These are phyloP conservation scores for Cladosporium sp. DNA, from an alignment of 2,329 filamentous ascomycete species.

Conservation along the genomic window DNA sequence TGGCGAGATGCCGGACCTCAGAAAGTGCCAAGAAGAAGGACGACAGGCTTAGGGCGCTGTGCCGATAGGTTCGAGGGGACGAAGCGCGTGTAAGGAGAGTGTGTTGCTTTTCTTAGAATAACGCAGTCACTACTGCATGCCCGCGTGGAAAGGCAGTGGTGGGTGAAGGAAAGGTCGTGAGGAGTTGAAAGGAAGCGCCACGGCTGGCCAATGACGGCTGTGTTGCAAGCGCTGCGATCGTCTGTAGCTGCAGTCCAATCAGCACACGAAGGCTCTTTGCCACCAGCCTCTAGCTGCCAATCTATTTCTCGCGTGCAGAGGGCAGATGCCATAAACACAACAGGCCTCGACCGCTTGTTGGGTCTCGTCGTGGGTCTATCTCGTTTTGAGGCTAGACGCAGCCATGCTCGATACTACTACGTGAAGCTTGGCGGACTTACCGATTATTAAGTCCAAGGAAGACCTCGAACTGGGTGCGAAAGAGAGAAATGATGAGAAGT, in stretches of 20 bases:
- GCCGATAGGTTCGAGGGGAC: conserved; percentile 23
- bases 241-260: conserved; percentile 15
- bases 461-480: neutral
- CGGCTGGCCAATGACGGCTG: conserved; percentile 13
- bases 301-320: neutral
- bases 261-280: conserved; percentile 16
- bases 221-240: conserved; percentile 14
- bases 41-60: conserved; percentile 27
- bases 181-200: conserved; percentile 13
- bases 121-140: conserved; percentile 30
- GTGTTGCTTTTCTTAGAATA: conserved; percentile 32
- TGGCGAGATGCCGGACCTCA: conserved; percentile 37
- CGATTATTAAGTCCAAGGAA: neutral
- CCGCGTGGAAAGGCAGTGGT: conserved; percentile 24
- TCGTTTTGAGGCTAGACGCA: neutral
- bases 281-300: conserved; percentile 6
- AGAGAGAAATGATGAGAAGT: neutral
- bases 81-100: conserved; percentile 21
- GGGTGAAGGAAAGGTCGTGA: conserved; percentile 13
- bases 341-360: neutral
- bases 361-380: neutral
- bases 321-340: conserved; percentile 6
- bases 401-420: conserved; percentile 3
- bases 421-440: conserved; percentile 16
- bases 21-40: conserved; percentile 32